Percentiles rank a stretch among this genome's conserved stretches.
phyloP scores from a whole-genome alignment of 2,329 filamentous ascomycete species.

The Alternaria arbusti region DNA sequence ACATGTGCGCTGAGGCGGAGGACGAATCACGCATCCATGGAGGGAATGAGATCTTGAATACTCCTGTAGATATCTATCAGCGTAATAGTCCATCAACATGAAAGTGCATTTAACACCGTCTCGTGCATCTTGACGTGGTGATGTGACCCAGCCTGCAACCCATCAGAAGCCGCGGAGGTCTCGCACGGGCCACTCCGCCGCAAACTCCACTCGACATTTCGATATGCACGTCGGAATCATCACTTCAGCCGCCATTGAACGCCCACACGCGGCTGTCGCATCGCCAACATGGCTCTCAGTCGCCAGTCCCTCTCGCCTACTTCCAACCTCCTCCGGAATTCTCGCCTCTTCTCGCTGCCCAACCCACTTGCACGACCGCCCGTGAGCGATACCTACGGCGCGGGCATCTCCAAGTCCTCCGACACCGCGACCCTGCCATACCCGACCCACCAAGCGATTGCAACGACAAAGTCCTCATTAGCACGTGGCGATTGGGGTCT shows the following conservation, averaged over 20 bases:
- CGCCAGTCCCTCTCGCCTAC: slow-evolving; percentile 61
- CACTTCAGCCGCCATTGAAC: slow-evolving; percentile 43
- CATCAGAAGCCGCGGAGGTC: slow-evolving; percentile 26
- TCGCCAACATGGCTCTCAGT: slow-evolving; percentile 44
- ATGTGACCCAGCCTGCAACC: neutral
- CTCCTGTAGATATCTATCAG: neutral
- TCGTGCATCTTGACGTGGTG: neutral
- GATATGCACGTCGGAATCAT: slow-evolving; percentile 10
- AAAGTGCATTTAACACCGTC: neutral
- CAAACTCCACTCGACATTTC: slow-evolving; percentile 21
- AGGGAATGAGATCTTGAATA: neutral
- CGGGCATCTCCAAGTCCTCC: slow-evolving; percentile 61
- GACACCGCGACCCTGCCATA: slow-evolving; percentile 75
- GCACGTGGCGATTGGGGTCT: slow-evolving; percentile 88
- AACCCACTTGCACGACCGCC: slow-evolving; percentile 71
- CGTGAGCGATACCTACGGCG: slow-evolving; percentile 52
- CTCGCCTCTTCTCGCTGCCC: slow-evolving; percentile 88
- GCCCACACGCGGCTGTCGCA: slow-evolving; percentile 43
- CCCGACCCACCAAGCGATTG: slow-evolving; percentile 84
- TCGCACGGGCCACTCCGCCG: slow-evolving; percentile 11
- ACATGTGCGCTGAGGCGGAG: neutral
- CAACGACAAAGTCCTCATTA: slow-evolving; percentile 75
- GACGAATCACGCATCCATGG: neutral
- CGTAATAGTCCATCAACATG: neutral
- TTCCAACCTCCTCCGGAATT: slow-evolving; percentile 77